These are phyloP conservation scores for Ogataea paraovalis DNA, from an alignment of 805 yeast species.

Conservation along the genomic window DNA sequence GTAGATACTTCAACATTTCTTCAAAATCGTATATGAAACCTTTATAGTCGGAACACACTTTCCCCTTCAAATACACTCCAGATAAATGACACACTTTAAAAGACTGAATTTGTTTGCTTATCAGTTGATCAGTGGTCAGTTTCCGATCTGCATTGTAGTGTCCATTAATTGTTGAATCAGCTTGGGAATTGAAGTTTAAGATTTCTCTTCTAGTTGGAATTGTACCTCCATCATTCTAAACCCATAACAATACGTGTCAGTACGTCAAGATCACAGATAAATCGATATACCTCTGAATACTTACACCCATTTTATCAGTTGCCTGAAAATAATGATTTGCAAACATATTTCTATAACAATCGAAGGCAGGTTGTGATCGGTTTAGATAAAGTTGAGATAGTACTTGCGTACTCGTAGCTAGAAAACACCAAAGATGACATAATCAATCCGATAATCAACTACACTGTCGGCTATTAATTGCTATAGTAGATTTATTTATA, in stretches of 20 bases:
- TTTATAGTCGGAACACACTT: slow-evolving; percentile 62
- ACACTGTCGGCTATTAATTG: too few relatives aligned
- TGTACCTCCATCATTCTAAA: slow-evolving; percentile 68
- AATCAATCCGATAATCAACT: too few relatives aligned
- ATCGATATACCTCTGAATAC: neutral
- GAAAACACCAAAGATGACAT: too few relatives aligned
- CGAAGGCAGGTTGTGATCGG: too few relatives aligned
- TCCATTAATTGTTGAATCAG: slow-evolving; percentile 9
- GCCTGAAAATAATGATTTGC: too few relatives aligned
- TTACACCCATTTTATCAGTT: slow-evolving; percentile 14
- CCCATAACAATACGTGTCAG: slow-evolving; percentile 1
- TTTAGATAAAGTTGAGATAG: too few relatives aligned
- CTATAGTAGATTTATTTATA: too few relatives aligned
- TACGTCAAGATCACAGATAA: too few relatives aligned
- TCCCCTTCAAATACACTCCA: slow-evolving; percentile 40
- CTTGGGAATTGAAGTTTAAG: slow-evolving; percentile 21
- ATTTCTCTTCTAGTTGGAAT: slow-evolving; percentile 57
- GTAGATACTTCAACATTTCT: slow-evolving; percentile 51
- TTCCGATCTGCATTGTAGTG: slow-evolving; percentile 4
- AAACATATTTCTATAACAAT: too few relatives aligned
- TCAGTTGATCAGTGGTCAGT: slow-evolving; percentile 14
- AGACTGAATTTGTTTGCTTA: slow-evolving; percentile 22
- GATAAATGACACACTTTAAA: slow-evolving; percentile 49
- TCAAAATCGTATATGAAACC: slow-evolving; percentile 69
- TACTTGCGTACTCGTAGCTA: too few relatives aligned